Conservation (phyloP, 441 rosid genomes). For the Biscutella laevigata region DNA sequence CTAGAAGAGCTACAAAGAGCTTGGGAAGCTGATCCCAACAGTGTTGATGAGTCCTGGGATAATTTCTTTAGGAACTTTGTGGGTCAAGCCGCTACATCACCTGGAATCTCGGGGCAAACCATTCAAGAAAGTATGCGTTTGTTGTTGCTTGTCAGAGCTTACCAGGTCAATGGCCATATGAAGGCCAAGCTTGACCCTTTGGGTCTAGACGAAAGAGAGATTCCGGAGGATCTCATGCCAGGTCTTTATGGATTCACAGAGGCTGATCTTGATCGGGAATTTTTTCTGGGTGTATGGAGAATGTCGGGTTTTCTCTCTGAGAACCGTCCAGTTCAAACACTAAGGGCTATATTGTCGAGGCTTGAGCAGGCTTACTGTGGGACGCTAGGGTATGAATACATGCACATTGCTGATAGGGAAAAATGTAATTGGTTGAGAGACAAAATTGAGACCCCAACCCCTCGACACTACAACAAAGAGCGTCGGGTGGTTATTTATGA, state of each 20-base stretch:
- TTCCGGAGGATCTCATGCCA: conserved; percentile 70
- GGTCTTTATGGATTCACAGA: conserved; percentile 70
- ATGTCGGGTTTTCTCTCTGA: conserved; percentile 90
- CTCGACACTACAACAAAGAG: conserved; percentile 65
- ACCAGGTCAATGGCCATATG: conserved; percentile 96
- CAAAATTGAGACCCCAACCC: conserved; percentile 87
- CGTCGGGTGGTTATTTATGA: conserved; percentile 82
- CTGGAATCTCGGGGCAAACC: conserved; percentile 93
- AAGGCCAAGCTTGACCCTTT: conserved; percentile 87
- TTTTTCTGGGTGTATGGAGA: conserved; percentile 86
- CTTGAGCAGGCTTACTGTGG: conserved; percentile 98
- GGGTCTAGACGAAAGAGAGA: conserved; percentile 62
- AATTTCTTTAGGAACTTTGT: conserved; percentile 88
- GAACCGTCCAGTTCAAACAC: conserved; percentile 88
- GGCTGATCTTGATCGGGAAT: conserved; percentile 88
- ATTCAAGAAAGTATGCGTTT: conserved; percentile 96
- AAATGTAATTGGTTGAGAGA: conserved; percentile 94
- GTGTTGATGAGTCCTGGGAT: conserved; percentile 96
- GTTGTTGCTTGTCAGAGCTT: conserved; percentile 76
- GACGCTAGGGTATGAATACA: conserved; percentile 80
- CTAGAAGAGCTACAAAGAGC: conserved; percentile 89
- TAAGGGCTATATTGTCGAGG: conserved; percentile 72
- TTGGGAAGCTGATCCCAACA: conserved; percentile 84
- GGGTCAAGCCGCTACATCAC: conserved; percentile 87
- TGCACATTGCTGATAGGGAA: conserved; percentile 89